These are phyloP conservation scores for Podosphaera fusca DNA, from an alignment of 2,329 filamentous ascomycete genomes.

Conservation along the genomic window DNA sequence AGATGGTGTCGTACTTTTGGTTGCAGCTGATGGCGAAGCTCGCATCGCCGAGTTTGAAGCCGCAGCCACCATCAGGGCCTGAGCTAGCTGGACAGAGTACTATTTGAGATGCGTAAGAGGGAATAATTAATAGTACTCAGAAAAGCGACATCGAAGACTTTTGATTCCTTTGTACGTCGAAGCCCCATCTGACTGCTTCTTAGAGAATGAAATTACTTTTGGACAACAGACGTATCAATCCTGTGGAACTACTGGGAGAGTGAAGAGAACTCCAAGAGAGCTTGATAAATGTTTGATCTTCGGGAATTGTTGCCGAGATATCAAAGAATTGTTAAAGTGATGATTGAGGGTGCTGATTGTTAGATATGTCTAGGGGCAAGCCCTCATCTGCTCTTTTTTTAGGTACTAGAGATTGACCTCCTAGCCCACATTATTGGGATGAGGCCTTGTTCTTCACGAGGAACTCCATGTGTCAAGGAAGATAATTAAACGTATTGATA, in stretches of 20 bases:
- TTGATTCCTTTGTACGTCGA: not conserved
- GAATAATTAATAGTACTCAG: constrained; percentile 3
- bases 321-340: not conserved
- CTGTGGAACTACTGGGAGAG: not conserved
- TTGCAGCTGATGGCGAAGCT: constrained; percentile 13
- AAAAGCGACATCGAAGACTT: constrained; percentile 11
- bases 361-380: not conserved
- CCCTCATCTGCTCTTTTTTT: not conserved
- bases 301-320: not conserved
- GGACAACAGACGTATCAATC: not conserved
- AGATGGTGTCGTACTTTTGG: constrained; percentile 8
- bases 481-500: not conserved
- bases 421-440: not conserved
- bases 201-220: not conserved
- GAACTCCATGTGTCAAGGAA: not conserved
- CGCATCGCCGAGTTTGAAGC: constrained; percentile 13
- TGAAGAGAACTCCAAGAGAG: not conserved
- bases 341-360: not conserved
- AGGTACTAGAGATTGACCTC: not conserved
- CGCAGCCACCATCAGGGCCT: constrained; percentile 12
- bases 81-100: constrained; percentile 12
- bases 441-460: not conserved
- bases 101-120: not conserved
- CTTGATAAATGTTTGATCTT: not conserved
- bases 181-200: not conserved